Evolutionary conservation across 1,284 basidiomycete genomes (phyloP), one percentile per base, ranked within the genome.

Genomic region (Hypsizygus ulmarius): DNA sequence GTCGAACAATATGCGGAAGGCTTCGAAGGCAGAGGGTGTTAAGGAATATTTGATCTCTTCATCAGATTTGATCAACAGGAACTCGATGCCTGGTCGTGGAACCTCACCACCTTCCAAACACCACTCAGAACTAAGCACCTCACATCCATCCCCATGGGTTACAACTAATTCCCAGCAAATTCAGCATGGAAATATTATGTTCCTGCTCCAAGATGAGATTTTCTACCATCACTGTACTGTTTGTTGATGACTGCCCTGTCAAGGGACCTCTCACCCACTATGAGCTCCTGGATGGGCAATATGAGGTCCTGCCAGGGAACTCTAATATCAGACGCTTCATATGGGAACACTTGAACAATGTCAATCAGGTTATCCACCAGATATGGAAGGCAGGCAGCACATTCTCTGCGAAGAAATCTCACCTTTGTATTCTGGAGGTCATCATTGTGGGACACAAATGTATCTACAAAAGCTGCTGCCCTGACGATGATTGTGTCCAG

Each of bases 161-260:
- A 59, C 52, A n/a, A 69, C 67, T 0, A 70, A 69, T 44, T 69
- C 66, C 0, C 50, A 67, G 0, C 55, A 62, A 0, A 64, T 69
- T 14, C 67, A 69, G 39, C 69, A 72, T 28, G 61, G 65, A 2
- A 62, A 70, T 50, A 61, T 71, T 19, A 59, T 57, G 0, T 66
- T 62, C 38, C 64, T 72, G 12, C 37, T 73, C 0, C 59, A 64
- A 29, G 51, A 61, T 12, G 65, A 71, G 49, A 66, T 68, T 14
- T 39, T 25, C 10, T 10, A 43, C n/a, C 6, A 16, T 50, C 0
- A 40, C 39, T 15, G 25, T 40, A 3, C 40, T 30, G 8, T 52
- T 40, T 28, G 44, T 49, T n/a, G 37, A 49, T 29, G 37, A 49
- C 16, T 53, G 64, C 1, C 48, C 50, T 0, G 43, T 62, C 1